Evolutionary conservation across 1,284 basidiomycete species (phyloP).

Genomic region (Somion occarium): DNA sequence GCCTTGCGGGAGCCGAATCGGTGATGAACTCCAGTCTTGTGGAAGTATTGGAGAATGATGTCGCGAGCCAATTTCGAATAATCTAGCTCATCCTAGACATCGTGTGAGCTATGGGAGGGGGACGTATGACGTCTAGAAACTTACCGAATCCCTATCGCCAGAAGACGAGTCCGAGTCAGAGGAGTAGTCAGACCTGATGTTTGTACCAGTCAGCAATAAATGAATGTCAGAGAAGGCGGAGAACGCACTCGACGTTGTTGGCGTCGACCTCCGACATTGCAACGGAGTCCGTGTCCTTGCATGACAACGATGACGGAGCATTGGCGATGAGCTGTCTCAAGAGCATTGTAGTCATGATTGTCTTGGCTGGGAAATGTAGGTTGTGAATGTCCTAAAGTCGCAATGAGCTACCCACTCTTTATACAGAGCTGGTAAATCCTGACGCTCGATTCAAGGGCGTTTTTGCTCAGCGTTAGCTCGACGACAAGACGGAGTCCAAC

Average conservation of each 20-base stretch:
- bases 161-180: constrained; percentile 3
- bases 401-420: background rate
- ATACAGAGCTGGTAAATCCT: background rate
- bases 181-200: constrained; percentile 2
- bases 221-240: background rate
- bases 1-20: constrained; percentile 1
- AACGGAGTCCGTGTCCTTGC: background rate
- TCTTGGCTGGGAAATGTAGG: background rate
- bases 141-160: background rate
- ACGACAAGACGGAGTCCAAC: background rate
- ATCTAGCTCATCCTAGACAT: background rate
- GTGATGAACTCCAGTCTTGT: constrained; percentile 1
- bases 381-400: background rate
- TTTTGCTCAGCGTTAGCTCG: background rate
- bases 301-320: background rate
- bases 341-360: background rate
- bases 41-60: constrained; percentile 7
- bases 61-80: constrained; percentile 1
- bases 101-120: too few species aligned
- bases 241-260: background rate
- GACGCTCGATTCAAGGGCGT: background rate
- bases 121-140: too few species aligned
- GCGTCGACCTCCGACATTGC: background rate
- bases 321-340: background rate
- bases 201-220: background rate